Conservation (phyloP, 139 green algal species). For the Trebouxia sp. region DNA sequence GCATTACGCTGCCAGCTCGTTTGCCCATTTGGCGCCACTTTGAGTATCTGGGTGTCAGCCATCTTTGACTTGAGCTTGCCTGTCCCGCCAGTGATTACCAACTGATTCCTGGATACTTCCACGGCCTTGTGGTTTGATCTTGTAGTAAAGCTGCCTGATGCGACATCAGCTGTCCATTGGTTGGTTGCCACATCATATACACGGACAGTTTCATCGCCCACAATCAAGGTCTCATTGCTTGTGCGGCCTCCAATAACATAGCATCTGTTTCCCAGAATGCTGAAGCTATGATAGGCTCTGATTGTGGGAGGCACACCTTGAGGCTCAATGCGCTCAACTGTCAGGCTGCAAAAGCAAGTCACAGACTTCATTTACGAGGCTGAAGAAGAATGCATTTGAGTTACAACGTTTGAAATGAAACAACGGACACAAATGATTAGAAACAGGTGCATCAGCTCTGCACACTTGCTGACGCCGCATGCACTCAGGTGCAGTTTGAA, state of each 20-base stretch:
- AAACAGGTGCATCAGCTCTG: too few species aligned
- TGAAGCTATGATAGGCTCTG: constrained; percentile 22
- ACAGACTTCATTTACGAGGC: too few species aligned
- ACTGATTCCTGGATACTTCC: neutral
- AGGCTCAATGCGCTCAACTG: neutral
- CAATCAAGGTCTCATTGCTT: neutral
- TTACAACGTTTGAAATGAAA: too few species aligned
- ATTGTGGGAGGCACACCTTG: neutral
- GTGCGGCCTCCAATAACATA: constrained; percentile 9
- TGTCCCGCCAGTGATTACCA: neutral
- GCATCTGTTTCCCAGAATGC: neutral
- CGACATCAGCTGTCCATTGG: neutral
- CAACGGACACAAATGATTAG: too few species aligned
- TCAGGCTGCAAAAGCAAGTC: neutral
- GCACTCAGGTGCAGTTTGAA: too few species aligned
- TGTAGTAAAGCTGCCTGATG: neutral
- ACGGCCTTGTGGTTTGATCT: neutral
- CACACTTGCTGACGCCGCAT: too few species aligned
- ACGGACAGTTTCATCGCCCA: neutral
- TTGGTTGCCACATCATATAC: neutral
- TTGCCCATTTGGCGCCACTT: neutral
- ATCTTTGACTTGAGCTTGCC: neutral
- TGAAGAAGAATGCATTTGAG: too few species aligned
- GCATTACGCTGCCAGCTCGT: neutral
- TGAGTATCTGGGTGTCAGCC: neutral